Conservation (phyloP, 352 stramenopile species). For the Phytophthora sp. region DNA sequence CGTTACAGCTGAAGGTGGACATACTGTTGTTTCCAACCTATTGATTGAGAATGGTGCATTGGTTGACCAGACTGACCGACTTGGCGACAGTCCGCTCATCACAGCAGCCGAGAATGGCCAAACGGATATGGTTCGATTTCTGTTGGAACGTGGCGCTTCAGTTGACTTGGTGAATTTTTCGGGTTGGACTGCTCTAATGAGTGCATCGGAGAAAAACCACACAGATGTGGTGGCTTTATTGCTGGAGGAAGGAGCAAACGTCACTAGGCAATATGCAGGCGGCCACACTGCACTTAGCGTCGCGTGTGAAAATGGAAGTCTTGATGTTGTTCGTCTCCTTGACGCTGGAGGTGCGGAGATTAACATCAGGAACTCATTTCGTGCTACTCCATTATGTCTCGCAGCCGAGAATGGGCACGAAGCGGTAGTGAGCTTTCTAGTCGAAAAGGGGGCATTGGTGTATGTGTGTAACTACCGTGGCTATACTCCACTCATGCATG, state of each 20-base stretch:
- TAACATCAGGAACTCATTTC: not conserved
- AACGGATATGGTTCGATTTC: slow-evolving; percentile 4
- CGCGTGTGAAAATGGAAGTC: slow-evolving; percentile 3
- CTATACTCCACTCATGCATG: not conserved
- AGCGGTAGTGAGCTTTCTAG: slow-evolving; percentile 1
- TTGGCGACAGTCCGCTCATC: slow-evolving; percentile 14
- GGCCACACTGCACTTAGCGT: slow-evolving; percentile 4
- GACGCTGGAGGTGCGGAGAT: not conserved
- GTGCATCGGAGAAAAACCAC: slow-evolving; percentile 7
- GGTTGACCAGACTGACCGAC: not conserved
- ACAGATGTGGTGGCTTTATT: not conserved
- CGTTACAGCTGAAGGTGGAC: not conserved
- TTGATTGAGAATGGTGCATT: not conserved
- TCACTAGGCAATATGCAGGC: not conserved
- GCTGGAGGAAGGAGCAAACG: not conserved
- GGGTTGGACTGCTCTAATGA: slow-evolving; percentile 18
- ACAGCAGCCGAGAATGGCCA: slow-evolving; percentile 15
- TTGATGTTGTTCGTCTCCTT: slow-evolving; percentile 1
- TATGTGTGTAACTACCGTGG: not conserved
- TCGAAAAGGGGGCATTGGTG: not conserved
- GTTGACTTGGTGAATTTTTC: not conserved
- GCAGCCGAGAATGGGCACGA: not conserved
- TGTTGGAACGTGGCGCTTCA: slow-evolving; percentile 6
- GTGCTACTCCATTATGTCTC: not conserved
- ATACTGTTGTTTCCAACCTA: not conserved